A percentile compares a stretch with the other conserved stretches of the same genome.
phyloP scores from a whole-genome alignment of 2,329 filamentous ascomycete genomes.

The Cladosporium cucumerinum region DNA sequence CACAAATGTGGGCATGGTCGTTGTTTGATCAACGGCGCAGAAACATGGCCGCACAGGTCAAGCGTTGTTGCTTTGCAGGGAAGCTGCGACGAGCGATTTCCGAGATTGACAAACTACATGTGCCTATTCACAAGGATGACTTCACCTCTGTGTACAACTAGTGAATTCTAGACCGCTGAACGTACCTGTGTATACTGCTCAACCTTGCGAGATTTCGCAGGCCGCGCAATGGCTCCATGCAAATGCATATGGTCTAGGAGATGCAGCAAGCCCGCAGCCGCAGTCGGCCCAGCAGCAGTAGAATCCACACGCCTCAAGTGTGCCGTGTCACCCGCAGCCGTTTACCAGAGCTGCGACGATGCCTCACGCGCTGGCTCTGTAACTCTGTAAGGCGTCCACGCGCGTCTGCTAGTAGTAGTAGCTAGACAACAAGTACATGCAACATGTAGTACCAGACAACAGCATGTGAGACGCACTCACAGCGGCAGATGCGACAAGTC shows the following conservation, averaged over 20 bases:
- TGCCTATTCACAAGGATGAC: background rate
- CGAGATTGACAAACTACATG: background rate
- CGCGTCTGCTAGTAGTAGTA: background rate
- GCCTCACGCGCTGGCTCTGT: background rate
- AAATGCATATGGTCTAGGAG: background rate
- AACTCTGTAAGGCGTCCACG: background rate
- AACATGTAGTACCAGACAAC: background rate
- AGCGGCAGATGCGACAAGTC: conserved; percentile 8
- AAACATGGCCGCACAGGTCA: conserved; percentile 15
- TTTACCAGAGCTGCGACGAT: background rate
- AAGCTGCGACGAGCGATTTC: conserved; percentile 4
- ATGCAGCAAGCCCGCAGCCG: background rate
- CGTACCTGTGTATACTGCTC: conserved; percentile 3
- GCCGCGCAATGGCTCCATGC: conserved; percentile 10
- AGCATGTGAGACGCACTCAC: background rate
- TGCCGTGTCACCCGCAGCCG: conserved; percentile 2
- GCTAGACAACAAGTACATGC: background rate
- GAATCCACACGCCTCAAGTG: conserved; percentile 2
- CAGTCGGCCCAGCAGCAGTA: background rate
- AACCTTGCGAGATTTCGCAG: background rate
- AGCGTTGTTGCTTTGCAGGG: conserved; percentile 6
- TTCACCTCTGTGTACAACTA: background rate
- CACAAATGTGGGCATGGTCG: conserved; percentile 3
- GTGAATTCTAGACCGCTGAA: background rate
- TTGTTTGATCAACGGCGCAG: conserved; percentile 10